Conservation (phyloP, 2,329 filamentous ascomycete genomes). For the Knoxdaviesia proteae region DNA sequence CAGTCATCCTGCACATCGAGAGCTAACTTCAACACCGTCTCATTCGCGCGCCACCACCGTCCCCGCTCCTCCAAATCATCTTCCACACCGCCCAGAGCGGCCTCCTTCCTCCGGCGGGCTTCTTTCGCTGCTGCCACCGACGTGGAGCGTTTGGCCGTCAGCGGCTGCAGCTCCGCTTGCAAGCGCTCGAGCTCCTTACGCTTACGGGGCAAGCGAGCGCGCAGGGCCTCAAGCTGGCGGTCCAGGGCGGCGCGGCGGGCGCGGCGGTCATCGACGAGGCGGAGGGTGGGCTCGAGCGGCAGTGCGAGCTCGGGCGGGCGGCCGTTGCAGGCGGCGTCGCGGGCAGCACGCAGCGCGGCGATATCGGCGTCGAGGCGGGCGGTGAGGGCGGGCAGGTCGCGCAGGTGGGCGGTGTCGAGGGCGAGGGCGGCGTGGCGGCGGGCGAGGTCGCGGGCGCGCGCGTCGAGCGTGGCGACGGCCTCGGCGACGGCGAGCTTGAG, state of each 20-base stretch:
- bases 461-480: constrained; percentile 53
- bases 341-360: constrained; percentile 19
- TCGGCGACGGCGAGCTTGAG: constrained; percentile 61
- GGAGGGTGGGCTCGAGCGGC: constrained; percentile 34
- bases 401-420: constrained; percentile 24
- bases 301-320: constrained; percentile 22
- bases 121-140: constrained; percentile 49
- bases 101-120: constrained; percentile 46
- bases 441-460: constrained; percentile 35
- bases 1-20: constrained; percentile 27
- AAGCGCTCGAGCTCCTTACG: constrained; percentile 46
- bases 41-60: constrained; percentile 54
- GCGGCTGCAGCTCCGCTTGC: constrained; percentile 42
- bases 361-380: constrained; percentile 26
- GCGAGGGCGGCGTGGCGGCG: constrained; percentile 28
- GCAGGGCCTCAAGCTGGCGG: constrained; percentile 40
- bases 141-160: constrained; percentile 46
- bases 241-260: constrained; percentile 34
- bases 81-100: constrained; percentile 39
- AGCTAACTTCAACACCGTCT: constrained; percentile 39
- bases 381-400: constrained; percentile 29
- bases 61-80: constrained; percentile 60
- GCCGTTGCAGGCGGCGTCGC: constrained; percentile 12
- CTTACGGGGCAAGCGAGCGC: constrained; percentile 42
- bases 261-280: constrained; percentile 28